These are phyloP conservation scores for Cylindrotheca closterium DNA, from an alignment of 108 stramenopile genomes.

Conservation along the genomic window DNA sequence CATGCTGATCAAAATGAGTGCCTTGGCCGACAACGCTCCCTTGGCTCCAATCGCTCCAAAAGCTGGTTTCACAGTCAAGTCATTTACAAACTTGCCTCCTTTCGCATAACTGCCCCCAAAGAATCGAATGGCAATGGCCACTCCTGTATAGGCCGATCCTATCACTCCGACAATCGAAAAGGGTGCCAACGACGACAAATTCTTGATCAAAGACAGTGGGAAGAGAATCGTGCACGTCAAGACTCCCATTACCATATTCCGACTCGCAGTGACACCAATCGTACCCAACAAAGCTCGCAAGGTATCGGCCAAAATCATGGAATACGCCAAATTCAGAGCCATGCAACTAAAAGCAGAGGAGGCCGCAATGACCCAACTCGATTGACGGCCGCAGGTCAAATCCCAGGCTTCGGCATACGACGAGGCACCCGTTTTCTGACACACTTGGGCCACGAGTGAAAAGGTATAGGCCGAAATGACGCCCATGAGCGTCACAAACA, in stretches of 20 bases:
- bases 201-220: conserved; percentile 86
- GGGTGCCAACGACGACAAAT: conserved; percentile 70
- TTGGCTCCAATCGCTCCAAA: conserved; percentile 15
- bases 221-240: conserved; percentile 66
- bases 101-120: conserved; percentile 63
- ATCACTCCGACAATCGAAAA: conserved; percentile 79
- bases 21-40: conserved; percentile 23
- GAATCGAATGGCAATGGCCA: conserved; percentile 69
- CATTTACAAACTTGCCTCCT: conserved; percentile 11
- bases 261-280: not conserved
- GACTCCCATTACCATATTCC: conserved; percentile 36
- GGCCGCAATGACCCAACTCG: conserved; percentile 72
- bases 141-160: conserved; percentile 74
- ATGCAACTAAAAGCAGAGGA: conserved; percentile 74
- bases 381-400: conserved; percentile 40
- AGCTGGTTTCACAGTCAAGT: conserved; percentile 10
- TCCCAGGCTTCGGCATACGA: conserved; percentile 30
- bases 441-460: conserved; percentile 79
- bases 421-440: conserved; percentile 37
- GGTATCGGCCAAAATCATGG: conserved; percentile 90
- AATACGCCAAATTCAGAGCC: conserved; percentile 74
- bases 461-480: conserved; percentile 83
- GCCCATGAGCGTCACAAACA: conserved; percentile 73
- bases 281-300: conserved; percentile 42
- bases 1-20: conserved; percentile 88